These are phyloP conservation scores for Calonectria multiphialidica DNA, from an alignment of 2,329 filamentous ascomycete species.

Conservation along the genomic window DNA sequence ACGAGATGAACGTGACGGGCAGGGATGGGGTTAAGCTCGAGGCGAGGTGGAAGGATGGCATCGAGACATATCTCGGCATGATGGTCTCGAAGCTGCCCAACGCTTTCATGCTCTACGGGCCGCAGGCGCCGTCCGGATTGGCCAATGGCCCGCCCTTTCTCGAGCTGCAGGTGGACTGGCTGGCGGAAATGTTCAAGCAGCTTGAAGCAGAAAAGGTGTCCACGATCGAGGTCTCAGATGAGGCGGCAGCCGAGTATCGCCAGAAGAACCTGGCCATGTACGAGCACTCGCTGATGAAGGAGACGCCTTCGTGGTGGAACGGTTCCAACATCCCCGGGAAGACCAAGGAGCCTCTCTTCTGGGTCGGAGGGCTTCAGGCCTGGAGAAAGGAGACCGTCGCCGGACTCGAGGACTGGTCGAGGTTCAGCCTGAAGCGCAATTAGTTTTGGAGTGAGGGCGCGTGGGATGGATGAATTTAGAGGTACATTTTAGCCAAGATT, in stretches of 20 bases:
- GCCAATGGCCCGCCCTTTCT: constrained; percentile 1
- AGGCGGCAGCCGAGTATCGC: background rate
- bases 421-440: background rate
- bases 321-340: background rate
- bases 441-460: background rate
- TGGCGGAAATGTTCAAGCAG: background rate
- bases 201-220: background rate
- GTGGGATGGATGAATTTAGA: background rate
- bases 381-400: background rate
- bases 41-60: constrained; percentile 29
- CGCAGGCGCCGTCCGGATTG: constrained; percentile 22
- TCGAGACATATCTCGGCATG: constrained; percentile 38
- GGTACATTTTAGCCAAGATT: background rate
- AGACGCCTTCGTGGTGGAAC: constrained; percentile 1
- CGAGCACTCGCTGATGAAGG: background rate
- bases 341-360: background rate
- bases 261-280: background rate
- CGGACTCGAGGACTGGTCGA: background rate
- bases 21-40: constrained; percentile 26
- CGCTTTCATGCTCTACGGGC: constrained; percentile 40
- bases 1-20: constrained; percentile 36
- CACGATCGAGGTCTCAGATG: background rate
- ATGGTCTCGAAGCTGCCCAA: constrained; percentile 36
- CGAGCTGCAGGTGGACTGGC: background rate
- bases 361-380: background rate